Conservation (phyloP, 306 rosid genomes). For the Vachellia collinsii region DNA sequence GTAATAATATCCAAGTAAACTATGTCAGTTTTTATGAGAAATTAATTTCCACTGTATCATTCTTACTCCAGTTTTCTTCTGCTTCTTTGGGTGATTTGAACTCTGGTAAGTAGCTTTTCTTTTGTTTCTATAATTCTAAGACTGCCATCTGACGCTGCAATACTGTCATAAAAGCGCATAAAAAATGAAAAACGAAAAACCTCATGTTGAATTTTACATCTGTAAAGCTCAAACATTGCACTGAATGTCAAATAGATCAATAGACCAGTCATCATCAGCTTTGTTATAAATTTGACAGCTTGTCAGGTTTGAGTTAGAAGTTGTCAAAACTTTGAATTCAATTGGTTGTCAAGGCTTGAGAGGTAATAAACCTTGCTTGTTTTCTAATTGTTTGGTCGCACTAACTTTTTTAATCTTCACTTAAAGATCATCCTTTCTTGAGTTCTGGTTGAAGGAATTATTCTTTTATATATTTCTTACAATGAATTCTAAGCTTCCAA, state of each 20-base stretch:
- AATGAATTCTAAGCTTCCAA: conserved; percentile 24
- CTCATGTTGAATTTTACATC: conserved; percentile 8
- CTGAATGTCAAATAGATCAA: conserved; percentile 16
- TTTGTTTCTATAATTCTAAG: no score
- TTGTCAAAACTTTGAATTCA: conserved; percentile 33
- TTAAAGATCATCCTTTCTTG: conserved; percentile 28
- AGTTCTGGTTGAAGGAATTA: conserved; percentile 17
- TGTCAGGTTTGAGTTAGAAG: conserved; percentile 38
- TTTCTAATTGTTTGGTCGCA: conserved; percentile 9
- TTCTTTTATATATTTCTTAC: not conserved
- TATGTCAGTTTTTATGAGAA: conserved; percentile 13
- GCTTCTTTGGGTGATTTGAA: no score
- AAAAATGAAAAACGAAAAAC: not conserved
- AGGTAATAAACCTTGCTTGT: conserved; percentile 45
- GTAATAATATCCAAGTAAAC: not conserved
- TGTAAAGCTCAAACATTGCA: conserved; percentile 18
- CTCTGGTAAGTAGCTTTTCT: no score
- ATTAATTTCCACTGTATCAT: conserved; percentile 8
- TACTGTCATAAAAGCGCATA: no score
- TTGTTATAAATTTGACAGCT: conserved; percentile 39
- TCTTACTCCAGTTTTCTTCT: not conserved
- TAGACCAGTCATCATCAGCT: not conserved
- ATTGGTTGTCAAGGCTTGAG: conserved; percentile 35
- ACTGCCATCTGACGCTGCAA: no score
- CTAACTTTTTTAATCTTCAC: conserved; percentile 4